Base-by-base conservation (phyloP, 225 moss, liverwort and hornwort genomes). In the Thuidium tamariscinum region DNA sequence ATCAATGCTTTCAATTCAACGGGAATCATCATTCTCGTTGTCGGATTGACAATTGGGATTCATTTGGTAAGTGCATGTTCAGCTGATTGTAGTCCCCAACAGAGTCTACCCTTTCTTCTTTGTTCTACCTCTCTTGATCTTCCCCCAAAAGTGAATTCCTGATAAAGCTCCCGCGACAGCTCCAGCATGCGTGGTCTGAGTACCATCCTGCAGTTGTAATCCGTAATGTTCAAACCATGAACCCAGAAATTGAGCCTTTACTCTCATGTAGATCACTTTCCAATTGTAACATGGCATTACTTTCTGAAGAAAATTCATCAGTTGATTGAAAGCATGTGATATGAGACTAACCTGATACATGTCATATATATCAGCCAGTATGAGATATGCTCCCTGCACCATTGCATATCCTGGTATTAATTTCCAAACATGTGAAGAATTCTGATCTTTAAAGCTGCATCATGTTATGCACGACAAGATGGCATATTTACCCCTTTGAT, bases 121-220 rank as follows among this genome's bases (percentile, higher is more conserved):
- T 82, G 59, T 90, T 34, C 39, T 86, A 59, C 85, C 82, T 63
- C 68, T 88, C 83, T 82, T 90, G 82, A 92, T 87, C 56, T 69
- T 87, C 82, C 56, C 27, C 90, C 90, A 92, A 55, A 84, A 84
- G 62, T 44, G n/a, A 60, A 92, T 68, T 63, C 87, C 87, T 82
- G 82, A 84, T 66, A 92, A 84, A 79, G 88, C 92, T 85, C 90
- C 86, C 1, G 87, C 84, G 20, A 88, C 67, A 75, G 88, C 90
- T 84, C 90, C 92, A 74, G 89, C 90, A 79, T 92, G 90, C 46
- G 88, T 90, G 76, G 92, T 92, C 62, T 85, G 90, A 80, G 86
- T 90, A 78, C 90, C 90, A 55, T 89, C 90, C 87, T 92, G 85
- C 29, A 76, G 60, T 83, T 63, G 46, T 26, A 89, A 65, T 79